phyloP scores from a whole-genome alignment of 2,329 filamentous ascomycete species.

The Aspergillus sp. region DNA sequence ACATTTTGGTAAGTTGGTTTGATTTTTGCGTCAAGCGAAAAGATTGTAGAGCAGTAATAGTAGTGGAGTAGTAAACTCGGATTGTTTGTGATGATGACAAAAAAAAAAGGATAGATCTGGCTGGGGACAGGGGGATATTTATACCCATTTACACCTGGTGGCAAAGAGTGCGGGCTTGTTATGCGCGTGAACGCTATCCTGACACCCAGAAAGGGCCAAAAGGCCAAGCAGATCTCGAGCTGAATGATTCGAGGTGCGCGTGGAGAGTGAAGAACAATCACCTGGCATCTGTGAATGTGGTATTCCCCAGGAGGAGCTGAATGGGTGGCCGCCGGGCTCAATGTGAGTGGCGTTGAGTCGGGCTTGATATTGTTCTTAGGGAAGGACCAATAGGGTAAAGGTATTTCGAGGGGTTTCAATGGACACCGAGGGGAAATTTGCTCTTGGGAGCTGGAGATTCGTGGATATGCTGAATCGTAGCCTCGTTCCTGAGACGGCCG shows the following conservation, averaged over 20 bases:
- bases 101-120: not conserved
- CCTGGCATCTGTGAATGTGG: not conserved
- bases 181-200: too few species aligned
- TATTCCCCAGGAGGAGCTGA: not conserved
- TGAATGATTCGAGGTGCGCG: too few species aligned
- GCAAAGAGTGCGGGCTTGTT: too few species aligned
- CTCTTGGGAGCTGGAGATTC: not conserved
- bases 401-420: not conserved
- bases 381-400: not conserved
- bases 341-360: not conserved
- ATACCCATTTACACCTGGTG: not conserved
- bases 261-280: not conserved
- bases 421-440: too few species aligned
- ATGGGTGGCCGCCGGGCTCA: not conserved
- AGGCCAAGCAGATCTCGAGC: too few species aligned
- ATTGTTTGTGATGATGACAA: not conserved
- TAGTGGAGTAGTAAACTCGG: not conserved
- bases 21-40: slow-evolving; percentile 17
- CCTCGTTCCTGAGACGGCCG: not conserved
- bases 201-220: too few species aligned
- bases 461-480: not conserved
- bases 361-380: slow-evolving; percentile 19
- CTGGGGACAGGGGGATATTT: not conserved
- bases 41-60: slow-evolving; percentile 3
- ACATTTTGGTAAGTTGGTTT: slow-evolving; percentile 23